These are phyloP conservation scores for Medicago ruthenica DNA, from an alignment of 306 rosid species.

Conservation along the genomic window DNA sequence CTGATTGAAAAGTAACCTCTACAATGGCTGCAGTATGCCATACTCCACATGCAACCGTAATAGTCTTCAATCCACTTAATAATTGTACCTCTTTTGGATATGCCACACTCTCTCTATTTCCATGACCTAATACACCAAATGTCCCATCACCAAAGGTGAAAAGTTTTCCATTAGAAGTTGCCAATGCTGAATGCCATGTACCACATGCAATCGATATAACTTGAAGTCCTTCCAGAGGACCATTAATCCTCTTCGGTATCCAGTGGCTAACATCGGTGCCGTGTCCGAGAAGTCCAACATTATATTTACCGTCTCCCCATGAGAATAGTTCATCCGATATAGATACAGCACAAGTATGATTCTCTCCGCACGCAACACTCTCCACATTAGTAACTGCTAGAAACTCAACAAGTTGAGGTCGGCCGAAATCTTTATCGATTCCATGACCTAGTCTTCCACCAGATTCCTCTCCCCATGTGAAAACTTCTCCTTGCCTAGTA, in stretches of 20 bases:
- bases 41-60: slow-evolving; percentile 90
- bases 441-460: slow-evolving; percentile 99
- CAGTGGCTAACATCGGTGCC: slow-evolving; percentile 91
- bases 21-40: slow-evolving; percentile 99
- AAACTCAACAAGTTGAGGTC: slow-evolving; percentile 81
- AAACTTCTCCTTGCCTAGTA: slow-evolving; percentile 98
- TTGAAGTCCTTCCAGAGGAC: slow-evolving; percentile 92
- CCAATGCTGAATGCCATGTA: slow-evolving; percentile 96
- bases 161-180: slow-evolving; percentile 84
- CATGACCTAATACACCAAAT: slow-evolving; percentile 96
- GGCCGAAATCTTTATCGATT: slow-evolving; percentile 67
- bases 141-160: slow-evolving; percentile 98
- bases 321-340: slow-evolving; percentile 78
- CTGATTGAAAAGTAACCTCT: slow-evolving; percentile 76
- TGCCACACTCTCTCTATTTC: slow-evolving; percentile 67
- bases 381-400: slow-evolving; percentile 71
- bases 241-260: slow-evolving; percentile 82
- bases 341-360: slow-evolving; percentile 86
- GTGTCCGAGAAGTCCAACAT: slow-evolving; percentile 91
- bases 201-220: slow-evolving; percentile 92
- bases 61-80: slow-evolving; percentile 80
- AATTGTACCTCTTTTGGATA: slow-evolving; percentile 87
- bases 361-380: slow-evolving; percentile 89
- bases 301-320: slow-evolving; percentile 92
- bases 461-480: slow-evolving; percentile 97